Evolutionary conservation across 805 yeast species (phyloP), one percentile per base, ranked within the genome.

Genomic region (Candida adriatica): DNA sequence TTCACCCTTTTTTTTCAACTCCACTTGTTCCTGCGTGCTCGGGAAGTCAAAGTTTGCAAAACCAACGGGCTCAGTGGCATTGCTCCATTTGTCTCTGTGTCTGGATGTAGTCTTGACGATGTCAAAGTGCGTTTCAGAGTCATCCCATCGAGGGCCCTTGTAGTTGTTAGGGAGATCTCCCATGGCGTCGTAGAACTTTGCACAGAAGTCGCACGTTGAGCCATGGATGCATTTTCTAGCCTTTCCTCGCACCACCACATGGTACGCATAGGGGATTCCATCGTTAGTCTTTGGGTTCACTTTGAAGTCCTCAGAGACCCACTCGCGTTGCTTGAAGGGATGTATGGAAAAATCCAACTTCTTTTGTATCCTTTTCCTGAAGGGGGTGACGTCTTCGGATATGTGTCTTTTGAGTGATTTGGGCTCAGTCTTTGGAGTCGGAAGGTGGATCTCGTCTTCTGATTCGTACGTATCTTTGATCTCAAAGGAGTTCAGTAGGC

Each of bases 11-110:
- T 20, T 11, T 19, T 9, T 14, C 16, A n/a, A 10, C 66, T 73
- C 26, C 47, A 55, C 2, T 31, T 44, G 49, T 42, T 76, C 74
- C 38, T 73, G 81, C 0, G 80, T 70, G 5, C 55, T 57, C 0
- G 83, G 80, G 40, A 78, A 75, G 31, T 73, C 82, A 16, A 75
- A 59, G 24, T 73, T 53, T 40, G 72, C 75, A 51, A 66, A 74
- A 1, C 81, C 81, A 1, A 76, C 76, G 2, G 81, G 82, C 2
- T 73, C 61, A 4, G 59, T 58, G 0, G 64, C 62, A 26, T 66
- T 51, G 6, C 43, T 48, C 51, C 53, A 51, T 13, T 45, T 42
- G 13, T 42, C 40, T 16, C 42, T 30, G 34, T 49, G 55, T 39
- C 49, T 41, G 11, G 55, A 51, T 14, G 43, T 39, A 6, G 33